phyloP scores from a whole-genome alignment of 2,329 filamentous ascomycete species.

The Cadophora luteo-olivacea region DNA sequence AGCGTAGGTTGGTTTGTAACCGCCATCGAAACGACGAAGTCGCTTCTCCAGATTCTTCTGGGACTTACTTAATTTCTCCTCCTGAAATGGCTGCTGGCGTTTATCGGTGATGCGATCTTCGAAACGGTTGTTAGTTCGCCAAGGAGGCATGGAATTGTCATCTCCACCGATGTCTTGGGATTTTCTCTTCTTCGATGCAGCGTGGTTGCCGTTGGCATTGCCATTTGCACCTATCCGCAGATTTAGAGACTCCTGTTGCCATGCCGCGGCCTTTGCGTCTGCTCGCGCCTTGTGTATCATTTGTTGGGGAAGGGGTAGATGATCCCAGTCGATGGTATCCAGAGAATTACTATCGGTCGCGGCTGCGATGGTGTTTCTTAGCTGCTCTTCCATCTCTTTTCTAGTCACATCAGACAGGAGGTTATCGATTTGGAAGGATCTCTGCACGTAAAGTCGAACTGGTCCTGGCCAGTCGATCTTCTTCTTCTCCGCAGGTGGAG shows the following conservation, averaged over 20 bases:
- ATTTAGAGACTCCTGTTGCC: conserved; percentile 42
- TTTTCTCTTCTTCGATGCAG: conserved; percentile 77
- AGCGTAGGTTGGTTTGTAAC: conserved; percentile 60
- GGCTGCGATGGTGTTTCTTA: conserved; percentile 84
- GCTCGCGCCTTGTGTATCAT: conserved; percentile 74
- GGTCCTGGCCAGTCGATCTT: conserved; percentile 79
- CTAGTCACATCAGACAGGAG: conserved; percentile 66
- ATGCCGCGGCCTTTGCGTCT: conserved; percentile 47
- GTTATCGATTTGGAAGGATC: conserved; percentile 82
- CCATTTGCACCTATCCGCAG: conserved; percentile 36
- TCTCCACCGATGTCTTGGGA: conserved; percentile 68
- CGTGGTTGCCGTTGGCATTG: conserved; percentile 24
- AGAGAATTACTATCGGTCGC: conserved; percentile 78
- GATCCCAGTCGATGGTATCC: conserved; percentile 80
- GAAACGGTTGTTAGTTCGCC: conserved; percentile 73
- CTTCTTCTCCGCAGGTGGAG: conserved; percentile 50
- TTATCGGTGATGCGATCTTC: conserved; percentile 76
- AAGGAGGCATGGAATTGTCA: conserved; percentile 65
- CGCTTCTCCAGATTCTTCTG: conserved; percentile 87
- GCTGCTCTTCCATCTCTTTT: conserved; percentile 79
- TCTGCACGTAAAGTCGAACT: conserved; percentile 88
- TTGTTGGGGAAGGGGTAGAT: conserved; percentile 82
- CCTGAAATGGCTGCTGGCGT: conserved; percentile 53
- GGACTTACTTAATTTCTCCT: conserved; percentile 81
- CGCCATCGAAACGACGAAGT: conserved; percentile 81